A percentile compares a stretch with the other conserved stretches of the same genome.
phyloP scores from a whole-genome alignment of 768 basidiomycete species.

The Melanogaster broomeanus region DNA sequence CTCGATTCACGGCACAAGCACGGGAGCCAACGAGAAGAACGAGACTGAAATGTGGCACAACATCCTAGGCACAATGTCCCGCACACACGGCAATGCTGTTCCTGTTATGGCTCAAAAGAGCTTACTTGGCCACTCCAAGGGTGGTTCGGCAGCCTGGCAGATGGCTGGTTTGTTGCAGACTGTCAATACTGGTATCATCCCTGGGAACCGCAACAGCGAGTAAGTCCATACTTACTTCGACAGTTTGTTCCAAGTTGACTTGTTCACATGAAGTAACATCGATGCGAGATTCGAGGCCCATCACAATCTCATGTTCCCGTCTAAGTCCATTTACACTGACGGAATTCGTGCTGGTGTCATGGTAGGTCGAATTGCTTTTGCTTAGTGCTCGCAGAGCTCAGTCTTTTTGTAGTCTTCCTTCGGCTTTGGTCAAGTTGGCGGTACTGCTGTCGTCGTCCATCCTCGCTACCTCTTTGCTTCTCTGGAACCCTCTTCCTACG shows the following conservation, averaged over 20 bases:
- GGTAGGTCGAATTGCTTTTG: constrained; percentile 46
- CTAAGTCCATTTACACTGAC: constrained; percentile 93
- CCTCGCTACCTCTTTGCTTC: constrained; percentile 90
- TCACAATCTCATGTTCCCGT: constrained; percentile 94
- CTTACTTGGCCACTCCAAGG: constrained; percentile 96
- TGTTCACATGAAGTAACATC: constrained; percentile 68
- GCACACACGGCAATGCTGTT: constrained; percentile 94
- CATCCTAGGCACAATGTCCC: constrained; percentile 84
- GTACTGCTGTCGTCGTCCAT: constrained; percentile 84
- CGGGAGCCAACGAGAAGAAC: constrained; percentile 92
- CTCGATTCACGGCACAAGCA: constrained; percentile 89
- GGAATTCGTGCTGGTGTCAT: constrained; percentile 86
- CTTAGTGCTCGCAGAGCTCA: background rate
- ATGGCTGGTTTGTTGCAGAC: constrained; percentile 90
- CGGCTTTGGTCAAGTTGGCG: constrained; percentile 99
- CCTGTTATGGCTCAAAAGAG: constrained; percentile 98
- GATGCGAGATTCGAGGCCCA: constrained; percentile 91
- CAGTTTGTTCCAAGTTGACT: background rate
- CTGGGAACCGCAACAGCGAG: constrained; percentile 97
- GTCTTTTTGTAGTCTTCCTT: constrained; percentile 69
- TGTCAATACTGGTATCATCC: constrained; percentile 82
- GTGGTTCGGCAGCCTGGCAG: constrained; percentile 98
- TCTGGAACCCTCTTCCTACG: constrained; percentile 75
- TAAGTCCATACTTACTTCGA: constrained; percentile 44
- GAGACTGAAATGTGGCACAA: constrained; percentile 98